Evolutionary conservation across 148 eudicot genomes (phyloP), one percentile per base, ranked within the genome.

Genomic region (Simmondsia chinensis): DNA sequence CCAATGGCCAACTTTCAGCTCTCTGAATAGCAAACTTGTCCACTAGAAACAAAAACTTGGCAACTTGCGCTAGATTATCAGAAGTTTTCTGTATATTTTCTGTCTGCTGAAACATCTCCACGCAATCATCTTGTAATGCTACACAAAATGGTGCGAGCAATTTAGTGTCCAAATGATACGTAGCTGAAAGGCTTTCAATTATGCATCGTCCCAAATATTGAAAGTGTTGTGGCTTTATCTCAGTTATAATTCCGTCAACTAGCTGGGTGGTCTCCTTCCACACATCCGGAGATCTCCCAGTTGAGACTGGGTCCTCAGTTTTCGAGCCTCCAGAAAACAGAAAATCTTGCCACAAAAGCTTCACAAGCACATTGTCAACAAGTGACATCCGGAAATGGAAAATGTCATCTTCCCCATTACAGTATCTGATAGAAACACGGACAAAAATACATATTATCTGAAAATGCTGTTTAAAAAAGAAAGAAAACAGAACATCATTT

Each of bases 1-100:
- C 57, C 56, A 85, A 59, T 23, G 95, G 88, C 97, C 97, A 91
- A 22, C 56, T 50, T 60, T 85, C 83, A 62, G 85, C 79, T 72
- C 60, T 66, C 54, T 33, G 58, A 50, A 69, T 55, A 27, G 86
- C 69, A 64, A 73, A 66, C 40, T 69, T 57, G 48, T 70, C 83
- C 40, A 82, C 46, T 50, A 79, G 29, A 39, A 59, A 51, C 25
- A 91, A 29, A 59, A 82, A 91, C 7, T 45, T 56, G 42, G 56
- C 61, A 7, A 73, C 25, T 60, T 40, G 59, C 22, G 63, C 71
- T 9, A 68, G 45, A 36, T 42, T 66, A 33, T 45, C 67, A 43
- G 63, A 57, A 23, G 65, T 48, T 37, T 48, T 42, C 33, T 63
- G 55, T 33, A 43, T 43, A 47, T 45, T 22, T 31, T 65, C 78